These are phyloP conservation scores for Parasarocladium wereldwijsianum DNA, from an alignment of 2,329 filamentous ascomycete genomes.

Conservation along the genomic window DNA sequence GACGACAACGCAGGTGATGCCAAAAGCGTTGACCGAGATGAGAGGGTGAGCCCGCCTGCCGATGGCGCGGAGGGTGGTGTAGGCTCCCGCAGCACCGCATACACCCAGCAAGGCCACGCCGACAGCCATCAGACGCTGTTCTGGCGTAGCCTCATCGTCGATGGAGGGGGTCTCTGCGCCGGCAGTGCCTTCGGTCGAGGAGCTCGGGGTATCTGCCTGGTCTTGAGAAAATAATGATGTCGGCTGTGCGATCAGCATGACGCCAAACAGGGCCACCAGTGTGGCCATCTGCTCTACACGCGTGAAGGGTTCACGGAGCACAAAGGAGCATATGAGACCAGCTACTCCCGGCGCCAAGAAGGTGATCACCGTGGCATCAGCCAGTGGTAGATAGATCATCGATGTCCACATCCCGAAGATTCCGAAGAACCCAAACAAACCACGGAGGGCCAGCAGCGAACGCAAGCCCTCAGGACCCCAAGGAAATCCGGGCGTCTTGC, in stretches of 20 bases:
- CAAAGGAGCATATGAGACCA: slow-evolving; percentile 64
- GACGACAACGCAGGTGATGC: slow-evolving; percentile 53
- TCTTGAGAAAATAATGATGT: slow-evolving; percentile 32
- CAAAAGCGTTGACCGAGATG: slow-evolving; percentile 79
- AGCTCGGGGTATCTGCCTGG: slow-evolving; percentile 9
- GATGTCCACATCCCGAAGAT: slow-evolving; percentile 61
- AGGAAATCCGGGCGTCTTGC: slow-evolving; percentile 51
- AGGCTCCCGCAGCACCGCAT: slow-evolving; percentile 58
- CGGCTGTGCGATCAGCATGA: slow-evolving; percentile 71
- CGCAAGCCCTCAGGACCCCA: slow-evolving; percentile 54
- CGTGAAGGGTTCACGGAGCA: slow-evolving; percentile 65
- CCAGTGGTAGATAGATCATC: slow-evolving; percentile 63
- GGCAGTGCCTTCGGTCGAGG: slow-evolving; percentile 6
- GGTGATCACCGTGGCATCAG: slow-evolving; percentile 80
- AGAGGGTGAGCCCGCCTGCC: slow-evolving; percentile 67
- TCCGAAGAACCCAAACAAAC: slow-evolving; percentile 59
- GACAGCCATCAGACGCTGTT: slow-evolving; percentile 56
- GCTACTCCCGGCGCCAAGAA: slow-evolving; percentile 70
- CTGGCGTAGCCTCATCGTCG: slow-evolving; percentile 32
- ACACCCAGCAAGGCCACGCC: slow-evolving; percentile 63
- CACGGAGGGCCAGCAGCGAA: slow-evolving; percentile 51
- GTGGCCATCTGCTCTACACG: slow-evolving; percentile 63
- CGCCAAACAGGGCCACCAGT: slow-evolving; percentile 60
- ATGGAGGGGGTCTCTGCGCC: slow-evolving; percentile 13
- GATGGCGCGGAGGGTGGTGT: slow-evolving; percentile 64